phyloP scores from a whole-genome alignment of 176 grass and related monocot species.

The Carex littledalei region DNA sequence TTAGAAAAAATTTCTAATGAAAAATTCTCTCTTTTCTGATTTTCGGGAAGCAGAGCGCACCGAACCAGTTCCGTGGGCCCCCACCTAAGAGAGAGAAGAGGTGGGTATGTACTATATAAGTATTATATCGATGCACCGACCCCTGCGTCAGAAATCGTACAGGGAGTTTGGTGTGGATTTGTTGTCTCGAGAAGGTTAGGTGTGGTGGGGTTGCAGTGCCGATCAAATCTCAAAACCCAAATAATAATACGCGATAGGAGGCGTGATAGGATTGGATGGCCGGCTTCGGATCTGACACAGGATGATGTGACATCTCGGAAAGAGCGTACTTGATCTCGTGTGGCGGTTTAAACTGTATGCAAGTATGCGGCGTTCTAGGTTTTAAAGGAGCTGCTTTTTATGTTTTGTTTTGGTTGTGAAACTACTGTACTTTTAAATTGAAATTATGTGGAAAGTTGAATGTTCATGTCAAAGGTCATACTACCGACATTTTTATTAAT shows the following conservation, averaged over 20 bases:
- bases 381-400: too few relatives aligned
- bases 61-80: neutral
- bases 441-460: neutral
- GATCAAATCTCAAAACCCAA: neutral
- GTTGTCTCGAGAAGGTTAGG: slow-evolving; percentile 9
- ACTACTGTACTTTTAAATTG: neutral
- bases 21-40: neutral
- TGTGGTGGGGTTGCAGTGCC: neutral
- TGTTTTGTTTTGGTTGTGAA: neutral
- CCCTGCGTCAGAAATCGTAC: slow-evolving; percentile 16
- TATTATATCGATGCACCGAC: neutral
- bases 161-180: neutral
- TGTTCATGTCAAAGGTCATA: too few relatives aligned
- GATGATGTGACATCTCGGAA: slow-evolving; percentile 3
- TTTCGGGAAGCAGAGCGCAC: neutral
- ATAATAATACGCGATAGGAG: neutral
- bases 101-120: neutral
- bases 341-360: neutral
- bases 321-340: neutral
- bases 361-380: neutral
- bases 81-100: neutral
- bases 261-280: slow-evolving; percentile 14
- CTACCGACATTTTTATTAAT: too few relatives aligned
- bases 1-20: neutral
- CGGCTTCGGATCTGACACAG: slow-evolving; percentile 20